Base-by-base conservation (phyloP, 106 monocot genomes). In the Chionographis japonica region DNA sequence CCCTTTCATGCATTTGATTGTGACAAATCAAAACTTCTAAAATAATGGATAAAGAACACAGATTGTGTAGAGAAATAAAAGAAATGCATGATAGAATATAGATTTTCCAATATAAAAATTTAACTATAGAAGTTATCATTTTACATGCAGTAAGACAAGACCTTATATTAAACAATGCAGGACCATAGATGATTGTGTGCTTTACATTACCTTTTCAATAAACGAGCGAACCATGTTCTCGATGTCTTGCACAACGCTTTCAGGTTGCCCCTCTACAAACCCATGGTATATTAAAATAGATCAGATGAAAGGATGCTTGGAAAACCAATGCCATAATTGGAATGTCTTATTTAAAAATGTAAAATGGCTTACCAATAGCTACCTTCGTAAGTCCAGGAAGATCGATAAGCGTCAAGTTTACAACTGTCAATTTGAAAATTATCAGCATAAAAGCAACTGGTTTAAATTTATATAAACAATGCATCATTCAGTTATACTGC, bases 331-430 rank as follows among this genome's bases (percentile, higher is more conserved):
- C 66, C n/a, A 7, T 19, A 35, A 35, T 55, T 37, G 40, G 15
- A 61, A 17, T 6, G 50, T 50, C 10, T 4, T 4, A 36, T 59
- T 57, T 6, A 59, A 35, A 27, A 39, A 40, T 35, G 38, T 27
- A 27, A 12, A 12, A 50, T 52, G 4, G 82, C 91, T 86, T 75
- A 95, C 95, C 95, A 61, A 92, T 84, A 67, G 97, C 97, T 40
- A 97, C 97, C 70, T 97, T 97, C 49, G 97, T 97, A 60, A 92
- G 86, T 17, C 97, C 92, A 74, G 97, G 97, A 69, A 97, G 92
- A 83, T 97, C 97, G 75, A 97, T 58, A 12, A 97, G 84, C 5
- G 97, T 97, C 66, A 97, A 73, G 68, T 97, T 92, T 52, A 97
- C 92, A 84, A 97, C 97, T 97, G 89, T 17, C 66, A 80, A 67